phyloP scores from a whole-genome alignment of 2,329 filamentous ascomycete species.

The Periconia digitata region DNA sequence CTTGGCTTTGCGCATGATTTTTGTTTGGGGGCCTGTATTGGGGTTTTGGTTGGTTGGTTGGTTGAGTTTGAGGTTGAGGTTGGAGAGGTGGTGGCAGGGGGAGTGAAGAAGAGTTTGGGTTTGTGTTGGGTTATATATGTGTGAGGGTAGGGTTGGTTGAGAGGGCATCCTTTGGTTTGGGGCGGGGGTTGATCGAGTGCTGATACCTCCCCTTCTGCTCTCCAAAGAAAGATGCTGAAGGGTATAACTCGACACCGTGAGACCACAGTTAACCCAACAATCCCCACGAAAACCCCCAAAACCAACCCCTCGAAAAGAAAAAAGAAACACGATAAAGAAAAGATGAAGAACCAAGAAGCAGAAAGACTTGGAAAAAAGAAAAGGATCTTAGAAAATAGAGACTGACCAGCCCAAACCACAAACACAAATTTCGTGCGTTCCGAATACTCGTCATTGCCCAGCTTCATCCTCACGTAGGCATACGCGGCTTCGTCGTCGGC shows the following conservation, averaged over 20 bases:
- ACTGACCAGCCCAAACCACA: slow-evolving; percentile 68
- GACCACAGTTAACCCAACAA: no score
- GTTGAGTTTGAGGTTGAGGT: not conserved
- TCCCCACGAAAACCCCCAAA: no score
- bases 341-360: not conserved
- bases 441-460: slow-evolving; percentile 71
- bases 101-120: not conserved
- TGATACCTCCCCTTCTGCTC: no score
- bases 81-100: not conserved
- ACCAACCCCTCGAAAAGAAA: not conserved
- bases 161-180: no score
- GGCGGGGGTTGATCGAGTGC: no score
- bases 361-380: not conserved
- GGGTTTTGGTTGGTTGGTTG: not conserved
- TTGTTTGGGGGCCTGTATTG: slow-evolving; percentile 48
- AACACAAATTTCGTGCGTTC: slow-evolving; percentile 69
- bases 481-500: slow-evolving; percentile 66
- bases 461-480: slow-evolving; percentile 60
- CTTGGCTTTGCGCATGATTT: slow-evolving; percentile 70
- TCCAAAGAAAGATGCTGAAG: no score
- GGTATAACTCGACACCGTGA: no score
- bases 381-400: not conserved
- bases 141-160: no score
- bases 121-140: no score
- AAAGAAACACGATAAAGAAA: not conserved